Evolutionary conservation across 225 moss, liverwort and hornwort species (phyloP).

Genomic region (Sphagnum contortum): DNA sequence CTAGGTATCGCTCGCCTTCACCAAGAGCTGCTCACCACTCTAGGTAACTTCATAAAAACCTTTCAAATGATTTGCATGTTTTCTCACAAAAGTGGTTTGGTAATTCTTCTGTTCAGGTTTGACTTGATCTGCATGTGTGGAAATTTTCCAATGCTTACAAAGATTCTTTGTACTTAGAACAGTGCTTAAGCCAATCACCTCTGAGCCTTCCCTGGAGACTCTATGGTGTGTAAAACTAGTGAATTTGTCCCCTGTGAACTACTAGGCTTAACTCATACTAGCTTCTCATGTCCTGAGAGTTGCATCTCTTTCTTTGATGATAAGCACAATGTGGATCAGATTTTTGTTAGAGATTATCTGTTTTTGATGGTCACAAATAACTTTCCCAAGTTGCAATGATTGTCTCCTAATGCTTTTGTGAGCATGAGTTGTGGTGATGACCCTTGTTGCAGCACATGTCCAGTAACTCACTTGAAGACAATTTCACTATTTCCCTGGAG

Average conservation of each 20-base stretch:
- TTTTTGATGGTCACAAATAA: too few relatives aligned
- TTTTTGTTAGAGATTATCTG: too few relatives aligned
- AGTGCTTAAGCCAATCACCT: background rate
- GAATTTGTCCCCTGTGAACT: background rate
- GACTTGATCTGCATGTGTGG: too few relatives aligned
- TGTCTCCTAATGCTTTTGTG: background rate
- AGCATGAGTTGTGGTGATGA: background rate
- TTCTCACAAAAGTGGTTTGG: background rate
- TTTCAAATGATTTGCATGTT: background rate
- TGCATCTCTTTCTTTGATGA: too few relatives aligned
- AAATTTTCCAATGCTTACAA: too few relatives aligned
- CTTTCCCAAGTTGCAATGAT: too few relatives aligned
- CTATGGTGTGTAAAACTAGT: background rate
- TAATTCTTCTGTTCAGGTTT: too few relatives aligned
- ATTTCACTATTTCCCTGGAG: background rate
- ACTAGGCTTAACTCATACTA: too few relatives aligned
- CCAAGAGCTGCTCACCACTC: constrained; percentile 55
- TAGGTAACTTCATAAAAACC: constrained; percentile 11
- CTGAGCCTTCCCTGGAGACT: background rate
- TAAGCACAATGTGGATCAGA: too few relatives aligned
- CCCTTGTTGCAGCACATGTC: too few relatives aligned
- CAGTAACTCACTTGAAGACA: background rate
- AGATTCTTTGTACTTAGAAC: background rate
- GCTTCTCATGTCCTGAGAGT: too few relatives aligned
- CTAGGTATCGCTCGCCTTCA: constrained; percentile 39